Base-by-base conservation (phyloP, 768 basidiomycete species). In the Amanita pallidorosea region DNA sequence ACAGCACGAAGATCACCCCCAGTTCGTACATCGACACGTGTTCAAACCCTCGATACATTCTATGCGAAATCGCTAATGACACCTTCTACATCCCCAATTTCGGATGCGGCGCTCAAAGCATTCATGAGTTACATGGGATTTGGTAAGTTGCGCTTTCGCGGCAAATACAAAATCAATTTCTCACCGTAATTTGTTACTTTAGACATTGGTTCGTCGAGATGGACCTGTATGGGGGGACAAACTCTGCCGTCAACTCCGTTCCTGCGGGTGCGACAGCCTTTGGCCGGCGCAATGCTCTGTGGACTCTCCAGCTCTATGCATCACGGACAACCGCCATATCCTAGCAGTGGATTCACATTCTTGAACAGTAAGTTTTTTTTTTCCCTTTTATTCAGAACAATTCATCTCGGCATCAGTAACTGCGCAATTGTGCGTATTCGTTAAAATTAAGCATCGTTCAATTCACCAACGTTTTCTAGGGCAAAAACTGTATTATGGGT, bases 281-380 rank as follows among this genome's bases (percentile, higher is more conserved):
- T 53, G 68, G 64, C 0, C 69, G 72, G 49, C 65, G 77, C 18
- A 62, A 61, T 53, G 67, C 70, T 1, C 57, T 72, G 37, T 75
- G 75, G 47, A 71, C 67, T 3, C 66, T 78, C 49, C 77, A 79
- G 57, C 61, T 78, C 51, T 77, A 80, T 56, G 74, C 73, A 0
- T 73, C 72, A 58, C 45, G 54, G 59, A 6, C 49, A 54, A 0
- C 70, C 73, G 2, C 74, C 74, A 0, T 78, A 67, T 60, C 76
- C 77, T 2, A 45, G 56, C 4, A 60, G 61, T 13, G 77, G 74
- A 0, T 70, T 76, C 47, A 57, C 62, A 0, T 74, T 78, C 54
- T 56, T 79, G 12, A 67, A 76, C 52, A 69, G 69, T 64, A 57
- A 53, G 63, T 50, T 15, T 18, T 31, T 7, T 44, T n/a, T 17